Evolutionary conservation across 441 rosid genomes (phyloP).

Genomic region (Mallotus repandus): DNA sequence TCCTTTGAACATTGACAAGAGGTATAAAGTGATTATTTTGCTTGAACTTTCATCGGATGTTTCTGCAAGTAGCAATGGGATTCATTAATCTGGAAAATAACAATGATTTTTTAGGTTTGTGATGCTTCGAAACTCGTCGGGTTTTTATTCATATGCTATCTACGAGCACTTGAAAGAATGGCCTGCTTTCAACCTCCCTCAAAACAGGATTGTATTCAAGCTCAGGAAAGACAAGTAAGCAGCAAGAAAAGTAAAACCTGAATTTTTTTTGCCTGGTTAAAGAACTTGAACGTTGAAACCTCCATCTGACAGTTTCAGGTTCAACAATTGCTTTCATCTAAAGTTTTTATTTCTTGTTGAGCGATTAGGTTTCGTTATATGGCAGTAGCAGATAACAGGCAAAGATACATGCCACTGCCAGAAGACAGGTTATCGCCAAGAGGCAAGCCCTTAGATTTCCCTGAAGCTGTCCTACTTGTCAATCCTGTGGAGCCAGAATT

Average conservation of each 20-base stretch:
- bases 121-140: slow-evolving; percentile 57
- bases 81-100: neutral
- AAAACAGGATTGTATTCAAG: slow-evolving; percentile 73
- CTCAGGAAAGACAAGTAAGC: slow-evolving; percentile 75
- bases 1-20: slow-evolving; percentile 78
- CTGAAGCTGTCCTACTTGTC: slow-evolving; percentile 79
- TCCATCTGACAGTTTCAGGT: neutral
- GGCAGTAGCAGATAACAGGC: slow-evolving; percentile 77
- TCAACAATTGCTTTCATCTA: too few relatives aligned
- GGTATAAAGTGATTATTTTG: slow-evolving; percentile 31
- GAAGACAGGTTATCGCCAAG: slow-evolving; percentile 65
- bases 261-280: neutral
- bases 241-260: neutral
- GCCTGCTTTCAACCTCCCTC: slow-evolving; percentile 81
- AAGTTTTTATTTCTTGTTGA: too few relatives aligned
- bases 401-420: slow-evolving; percentile 78
- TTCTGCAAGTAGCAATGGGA: neutral
- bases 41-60: neutral
- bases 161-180: slow-evolving; percentile 68
- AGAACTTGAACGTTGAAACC: neutral
- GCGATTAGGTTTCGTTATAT: slow-evolving; percentile 65
- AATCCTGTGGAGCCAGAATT: slow-evolving; percentile 76
- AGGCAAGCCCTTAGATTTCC: slow-evolving; percentile 58
- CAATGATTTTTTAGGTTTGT: slow-evolving; percentile 47
- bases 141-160: slow-evolving; percentile 74